Evolutionary conservation across 2,329 filamentous ascomycete species (phyloP), one percentile per base, ranked within the genome.

Genomic region (Penicillium carneum): DNA sequence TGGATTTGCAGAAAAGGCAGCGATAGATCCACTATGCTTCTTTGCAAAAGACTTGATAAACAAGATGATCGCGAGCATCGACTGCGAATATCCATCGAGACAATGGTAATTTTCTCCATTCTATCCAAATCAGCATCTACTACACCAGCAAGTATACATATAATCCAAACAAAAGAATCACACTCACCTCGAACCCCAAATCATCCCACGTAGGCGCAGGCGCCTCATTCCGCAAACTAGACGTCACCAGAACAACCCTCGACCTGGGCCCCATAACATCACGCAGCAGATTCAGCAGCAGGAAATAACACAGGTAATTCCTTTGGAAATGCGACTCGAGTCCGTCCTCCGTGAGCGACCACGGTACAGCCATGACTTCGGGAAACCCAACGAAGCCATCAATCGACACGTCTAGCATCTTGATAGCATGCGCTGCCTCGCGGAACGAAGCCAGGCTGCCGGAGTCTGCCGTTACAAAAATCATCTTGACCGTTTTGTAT

Each of bases 51-150:
- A 63, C 55, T 72, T 72, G 33, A 59, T 52, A 34, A 72, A 68
- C 48, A 68, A 46, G 46, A 74, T 63, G 53, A 72, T 71, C 29
- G 71, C 71, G 48, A 71, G 65, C 68, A 68, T 72, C 4, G 71
- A 71, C 38, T 68, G 68, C 4, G 69, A 63, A 50, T 69, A 73
- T 9, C 61, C 71, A 57, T 72, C 69, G 2, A 73, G 52, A 23
- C 63, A 54, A 38, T 72, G 66, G 59, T 73, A 74, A 1, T 43
- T 61, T 29, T 69, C 62, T 2, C 70, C 70, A 61, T 71, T 57
- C 71, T 72, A 39, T 9, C 31, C 16, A 14, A 26, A 41, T 48
- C 43, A 59, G 23, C 10, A 23, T 34, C 7, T 16, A 42, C 14
- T 31, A 31, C 4, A 45, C 14, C n/a, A 42, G 2, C 16, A 26